These are phyloP conservation scores for Alternaria brassicicola DNA, from an alignment of 2,329 filamentous ascomycete genomes.

Conservation along the genomic window DNA sequence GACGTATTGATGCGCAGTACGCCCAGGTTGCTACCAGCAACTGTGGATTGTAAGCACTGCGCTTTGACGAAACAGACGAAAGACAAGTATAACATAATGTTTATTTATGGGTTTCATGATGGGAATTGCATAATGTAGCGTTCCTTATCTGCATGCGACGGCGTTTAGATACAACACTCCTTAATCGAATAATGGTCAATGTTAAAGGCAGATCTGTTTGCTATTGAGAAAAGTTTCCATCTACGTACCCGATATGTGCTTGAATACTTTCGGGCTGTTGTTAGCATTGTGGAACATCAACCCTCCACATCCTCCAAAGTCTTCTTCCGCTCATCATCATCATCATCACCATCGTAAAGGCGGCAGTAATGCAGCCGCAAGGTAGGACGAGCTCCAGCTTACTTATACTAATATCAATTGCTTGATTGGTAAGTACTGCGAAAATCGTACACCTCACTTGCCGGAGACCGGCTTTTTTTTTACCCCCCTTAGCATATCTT, in stretches of 20 bases:
- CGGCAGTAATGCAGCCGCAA: not conserved
- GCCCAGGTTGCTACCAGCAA: conserved; percentile 46
- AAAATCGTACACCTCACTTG: not conserved
- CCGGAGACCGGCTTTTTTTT: too few species aligned
- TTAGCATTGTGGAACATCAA: not conserved
- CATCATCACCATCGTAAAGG: not conserved
- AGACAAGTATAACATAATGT: conserved; percentile 9
- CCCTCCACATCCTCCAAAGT: not conserved
- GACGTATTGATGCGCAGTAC: conserved; percentile 52
- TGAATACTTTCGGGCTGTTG: too few species aligned
- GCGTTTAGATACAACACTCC: conserved; percentile 16
- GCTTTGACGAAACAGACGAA: not conserved
- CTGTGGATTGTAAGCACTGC: conserved; percentile 37
- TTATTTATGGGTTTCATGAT: conserved; percentile 4
- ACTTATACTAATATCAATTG: too few species aligned
- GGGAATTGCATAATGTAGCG: conserved; percentile 10
- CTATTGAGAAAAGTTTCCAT: not conserved
- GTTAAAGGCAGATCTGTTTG: not conserved
- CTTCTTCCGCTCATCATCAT: not conserved
- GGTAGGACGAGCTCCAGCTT: not conserved
- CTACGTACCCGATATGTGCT: not conserved
- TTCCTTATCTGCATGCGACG: conserved; percentile 5
- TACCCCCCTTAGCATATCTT: too few species aligned
- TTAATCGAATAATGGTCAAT: conserved; percentile 14
- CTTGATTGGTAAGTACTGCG: not conserved